phyloP scores from a whole-genome alignment of 805 yeast species.

The Spathaspora sp. region DNA sequence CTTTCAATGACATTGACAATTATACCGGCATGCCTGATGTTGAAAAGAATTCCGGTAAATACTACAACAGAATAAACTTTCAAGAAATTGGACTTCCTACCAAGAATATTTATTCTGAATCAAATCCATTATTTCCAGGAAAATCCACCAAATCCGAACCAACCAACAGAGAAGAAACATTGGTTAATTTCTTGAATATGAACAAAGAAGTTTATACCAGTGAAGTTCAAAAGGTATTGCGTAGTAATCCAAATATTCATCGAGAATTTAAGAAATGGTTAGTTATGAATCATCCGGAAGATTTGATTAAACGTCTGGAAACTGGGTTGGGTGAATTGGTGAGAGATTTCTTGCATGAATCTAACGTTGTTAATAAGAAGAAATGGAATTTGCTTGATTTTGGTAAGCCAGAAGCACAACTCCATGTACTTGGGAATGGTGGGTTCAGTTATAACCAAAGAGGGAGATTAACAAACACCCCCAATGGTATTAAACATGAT shows the following conservation, averaged over 20 bases:
- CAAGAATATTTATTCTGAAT: constrained; percentile 22
- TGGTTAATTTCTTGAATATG: constrained; percentile 31
- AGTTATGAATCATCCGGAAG: constrained; percentile 44
- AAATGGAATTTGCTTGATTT: constrained; percentile 20
- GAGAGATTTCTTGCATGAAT: constrained; percentile 27
- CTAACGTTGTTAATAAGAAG: constrained; percentile 18
- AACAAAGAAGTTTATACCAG: constrained; percentile 20
- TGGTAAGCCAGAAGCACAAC: constrained; percentile 14
- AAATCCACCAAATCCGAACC: constrained; percentile 18
- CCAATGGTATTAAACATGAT: constrained; percentile 60
- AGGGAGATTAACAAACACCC: constrained; percentile 67
- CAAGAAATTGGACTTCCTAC: constrained; percentile 63
- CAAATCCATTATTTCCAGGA: constrained; percentile 42
- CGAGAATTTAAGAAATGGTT: constrained; percentile 54
- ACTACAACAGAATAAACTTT: constrained; percentile 60
- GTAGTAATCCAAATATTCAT: constrained; percentile 45
- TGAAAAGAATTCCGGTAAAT: constrained; percentile 57
- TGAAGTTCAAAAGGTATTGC: constrained; percentile 31
- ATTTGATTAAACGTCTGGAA: constrained; percentile 13
- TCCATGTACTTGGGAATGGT: constrained; percentile 59
- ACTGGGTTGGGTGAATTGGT: constrained; percentile 17
- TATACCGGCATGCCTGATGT: constrained; percentile 66
- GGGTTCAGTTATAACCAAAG: constrained; percentile 68
- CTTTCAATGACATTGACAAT: constrained; percentile 65
- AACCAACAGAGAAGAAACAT: constrained; percentile 19